Percentiles rank a stretch among this genome's conserved stretches.
Evolutionary conservation across 75 land plant genomes (phyloP).

Genomic region (Cupressus sempervirens): DNA sequence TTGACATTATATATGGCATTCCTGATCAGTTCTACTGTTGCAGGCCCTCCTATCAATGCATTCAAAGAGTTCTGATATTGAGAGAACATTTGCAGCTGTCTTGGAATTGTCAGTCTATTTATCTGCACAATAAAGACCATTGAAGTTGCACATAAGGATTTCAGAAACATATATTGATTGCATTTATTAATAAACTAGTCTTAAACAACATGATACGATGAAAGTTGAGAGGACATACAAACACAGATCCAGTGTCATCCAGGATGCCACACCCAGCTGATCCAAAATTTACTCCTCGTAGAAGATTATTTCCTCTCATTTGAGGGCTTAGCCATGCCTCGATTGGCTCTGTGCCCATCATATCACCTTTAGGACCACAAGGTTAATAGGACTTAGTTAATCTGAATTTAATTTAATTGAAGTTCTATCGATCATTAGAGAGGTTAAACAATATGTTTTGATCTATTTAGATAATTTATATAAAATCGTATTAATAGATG

Average conservation of each 20-base stretch:
- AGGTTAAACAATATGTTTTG: no score
- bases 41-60: conserved; percentile 15
- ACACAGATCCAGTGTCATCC: conserved; percentile 27
- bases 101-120: conserved; percentile 23
- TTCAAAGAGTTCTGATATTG: conserved; percentile 15
- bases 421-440: background rate
- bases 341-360: conserved; percentile 11
- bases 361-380: background rate
- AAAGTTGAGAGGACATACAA: conserved; percentile 17
- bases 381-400: background rate
- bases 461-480: no score
- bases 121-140: conserved; percentile 4
- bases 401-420: background rate
- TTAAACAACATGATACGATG: background rate
- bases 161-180: background rate
- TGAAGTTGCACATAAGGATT: background rate
- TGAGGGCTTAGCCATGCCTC: conserved; percentile 12
- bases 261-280: conserved; percentile 38
- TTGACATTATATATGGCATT: conserved; percentile 19
- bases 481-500: no score
- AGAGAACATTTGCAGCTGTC: conserved; percentile 23
- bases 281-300: conserved; percentile 28
- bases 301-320: conserved; percentile 5
- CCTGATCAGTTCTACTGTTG: conserved; percentile 17
- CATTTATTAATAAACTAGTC: background rate